Percentiles rank a stretch among this genome's conserved stretches.
phyloP scores from a whole-genome alignment of 1,284 basidiomycete genomes.

The Ustilago nuda region DNA sequence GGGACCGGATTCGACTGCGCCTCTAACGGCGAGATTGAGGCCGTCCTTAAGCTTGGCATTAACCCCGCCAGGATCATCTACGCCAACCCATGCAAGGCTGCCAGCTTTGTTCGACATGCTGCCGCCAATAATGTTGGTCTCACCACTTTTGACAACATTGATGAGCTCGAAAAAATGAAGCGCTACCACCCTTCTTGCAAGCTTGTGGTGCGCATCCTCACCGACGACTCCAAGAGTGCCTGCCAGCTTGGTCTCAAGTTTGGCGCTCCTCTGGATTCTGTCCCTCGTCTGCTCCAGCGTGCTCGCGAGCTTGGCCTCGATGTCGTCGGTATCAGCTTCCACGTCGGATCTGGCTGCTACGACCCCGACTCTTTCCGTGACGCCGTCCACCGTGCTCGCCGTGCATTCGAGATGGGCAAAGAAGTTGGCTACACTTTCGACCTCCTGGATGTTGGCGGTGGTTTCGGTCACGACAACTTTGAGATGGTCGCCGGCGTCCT shows the following conservation, averaged over 20 bases:
- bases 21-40: constrained; percentile 91
- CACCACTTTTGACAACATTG: constrained; percentile 98
- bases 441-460: constrained; percentile 92
- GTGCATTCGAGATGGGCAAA: constrained; percentile 87
- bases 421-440: constrained; percentile 84
- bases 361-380: constrained; percentile 90
- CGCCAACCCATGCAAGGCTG: constrained; percentile 98
- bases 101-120: constrained; percentile 89
- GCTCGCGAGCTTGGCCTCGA: constrained; percentile 84
- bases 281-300: constrained; percentile 82
- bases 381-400: constrained; percentile 84
- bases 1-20: constrained; percentile 98
- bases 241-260: constrained; percentile 96
- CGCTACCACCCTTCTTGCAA: constrained; percentile 84
- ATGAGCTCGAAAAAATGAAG: constrained; percentile 96
- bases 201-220: constrained; percentile 92
- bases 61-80: constrained; percentile 83
- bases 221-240: constrained; percentile 93
- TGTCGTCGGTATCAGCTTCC: constrained; percentile 96
- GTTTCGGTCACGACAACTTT: constrained; percentile 91
- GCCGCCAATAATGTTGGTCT: constrained; percentile 82
- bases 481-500: constrained; percentile 83
- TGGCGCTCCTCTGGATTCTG: constrained; percentile 87
- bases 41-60: constrained; percentile 79
- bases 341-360: constrained; percentile 96